Conservation (phyloP, 352 stramenopile genomes). For the Phytophthora colocasiae region DNA sequence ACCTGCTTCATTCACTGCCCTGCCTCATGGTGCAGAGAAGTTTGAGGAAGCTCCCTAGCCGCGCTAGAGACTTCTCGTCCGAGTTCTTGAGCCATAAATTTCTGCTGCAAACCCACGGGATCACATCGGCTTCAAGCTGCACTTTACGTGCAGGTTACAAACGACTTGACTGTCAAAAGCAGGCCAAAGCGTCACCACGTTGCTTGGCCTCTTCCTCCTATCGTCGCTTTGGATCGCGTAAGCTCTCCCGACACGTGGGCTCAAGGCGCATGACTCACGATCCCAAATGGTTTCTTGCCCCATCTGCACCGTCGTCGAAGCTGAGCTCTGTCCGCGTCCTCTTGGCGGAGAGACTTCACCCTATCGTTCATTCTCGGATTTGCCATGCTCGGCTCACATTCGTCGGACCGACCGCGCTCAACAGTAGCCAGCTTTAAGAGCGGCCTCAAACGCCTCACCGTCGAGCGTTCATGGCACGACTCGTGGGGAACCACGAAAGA, state of each 20-base stretch:
- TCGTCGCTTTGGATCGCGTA: conserved; percentile 14
- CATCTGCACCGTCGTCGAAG: conserved; percentile 4
- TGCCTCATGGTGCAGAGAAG: conserved; percentile 23
- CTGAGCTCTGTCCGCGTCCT: background rate
- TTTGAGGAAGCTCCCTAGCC: conserved; percentile 9
- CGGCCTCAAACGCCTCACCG: conserved; percentile 26
- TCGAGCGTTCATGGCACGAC: conserved; percentile 33
- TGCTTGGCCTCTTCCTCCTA: background rate
- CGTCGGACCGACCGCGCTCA: conserved; percentile 21
- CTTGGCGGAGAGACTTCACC: background rate
- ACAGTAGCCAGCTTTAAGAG: conserved; percentile 36
- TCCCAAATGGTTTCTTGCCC: conserved; percentile 39
- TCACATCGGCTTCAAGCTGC: conserved; percentile 17
- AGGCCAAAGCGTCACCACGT: conserved; percentile 14
- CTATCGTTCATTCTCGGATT: conserved; percentile 29
- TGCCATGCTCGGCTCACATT: conserved; percentile 30
- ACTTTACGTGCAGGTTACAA: conserved; percentile 30
- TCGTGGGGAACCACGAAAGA: conserved; percentile 34
- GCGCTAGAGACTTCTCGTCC: conserved; percentile 12
- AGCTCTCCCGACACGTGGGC: conserved; percentile 5
- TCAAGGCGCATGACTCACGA: conserved; percentile 18
- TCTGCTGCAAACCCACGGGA: conserved; percentile 13
- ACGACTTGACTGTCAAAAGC: conserved; percentile 18
- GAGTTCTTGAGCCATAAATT: conserved; percentile 10
- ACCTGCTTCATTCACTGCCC: conserved; percentile 5